Evolutionary conservation across 164 flowering plant genomes (phyloP), one percentile per base, ranked within the genome.

Genomic region (Vitis vinifera): DNA sequence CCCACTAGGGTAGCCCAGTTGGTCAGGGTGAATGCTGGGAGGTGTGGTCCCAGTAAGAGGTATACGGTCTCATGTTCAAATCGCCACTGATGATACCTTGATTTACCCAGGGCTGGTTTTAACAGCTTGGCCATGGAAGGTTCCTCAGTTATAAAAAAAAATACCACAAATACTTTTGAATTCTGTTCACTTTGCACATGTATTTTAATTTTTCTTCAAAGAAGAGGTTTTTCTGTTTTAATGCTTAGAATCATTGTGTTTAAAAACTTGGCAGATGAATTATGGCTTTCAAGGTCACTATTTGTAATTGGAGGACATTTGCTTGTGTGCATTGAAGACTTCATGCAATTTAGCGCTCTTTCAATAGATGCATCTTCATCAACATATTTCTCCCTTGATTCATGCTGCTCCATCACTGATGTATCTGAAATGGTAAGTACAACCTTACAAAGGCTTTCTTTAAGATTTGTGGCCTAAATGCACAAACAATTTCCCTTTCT

Each of bases 201-300:
- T 37, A 2, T 37, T 37, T 37, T 37, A 37, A 37, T 37, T 37
- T 37, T 37, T 37, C 44, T 37, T 37, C 44, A 37, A 37, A 37
- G 44, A 37, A 37, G 44, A 37, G 44, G 44, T 37, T 37, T 37
- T 37, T 37, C 56, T 53, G 13, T 53, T 53, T 53, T 69, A 31
- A 30, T 52, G 29, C 50, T 60, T 70, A 53, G 12, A 62, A 23
- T 14, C 55, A 12, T 74, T n/a, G 2, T 65, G 37, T 47, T 67
- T 61, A 48, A 2, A 53, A 27, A 68, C 59, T 71, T 48, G 44
- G 66, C 91, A 90, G 97, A 77, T 67, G 77, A 80, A 60, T 68
- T 67, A 61, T 92, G 93, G 93, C 63, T 81, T 65, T 70, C 80
- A 61, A 83, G 94, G 81, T 89, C 93, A 10, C 55, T 92, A n/a